Base-by-base conservation (phyloP, 192 early-diverging fungal species). In the Coemansia brasiliensis region DNA sequence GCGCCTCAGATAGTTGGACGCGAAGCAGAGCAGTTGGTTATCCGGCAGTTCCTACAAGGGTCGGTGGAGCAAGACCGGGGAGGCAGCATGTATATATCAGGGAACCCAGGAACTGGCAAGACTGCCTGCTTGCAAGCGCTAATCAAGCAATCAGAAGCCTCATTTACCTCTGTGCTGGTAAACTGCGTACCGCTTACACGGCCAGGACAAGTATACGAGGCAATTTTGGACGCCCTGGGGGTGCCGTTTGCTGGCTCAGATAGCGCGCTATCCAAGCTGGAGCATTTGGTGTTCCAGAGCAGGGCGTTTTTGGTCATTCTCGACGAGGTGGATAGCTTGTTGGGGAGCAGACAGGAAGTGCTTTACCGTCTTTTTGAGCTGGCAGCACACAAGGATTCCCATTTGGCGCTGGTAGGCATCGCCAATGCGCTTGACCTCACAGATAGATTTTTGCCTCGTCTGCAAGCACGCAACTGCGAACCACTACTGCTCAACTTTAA, bases 401-500 rank as follows among this genome's bases (percentile, higher is more conserved):
- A 81, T 0, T 60, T 98, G 37, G 84, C 86, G 1, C 66, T 98
- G 32, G 84, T 98, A 37, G 94, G 94, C 13, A 97, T 98, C 49
- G 92, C 94, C 24, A 98, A 98, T 69, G 91, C 95, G 0, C 71
- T 98, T 11, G 90, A 98, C 69, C 76, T 98, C 60, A 92, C 93
- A 8, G 87, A 92, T 55, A 82, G 92, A 16, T 86, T 94, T 39
- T 69, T 96, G 55, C 94, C 94, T n/a, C 82, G 93, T 38, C 79
- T 97, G 38, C 83, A 86, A 58, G 88, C 88, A 21, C 87, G 88
- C 53, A 86, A 87, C 59, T 91, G 92, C 85, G 81, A 68, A 45
- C 94, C 96, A 1, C 59, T 85, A 55, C 75, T 94, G 46, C 67
- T 96, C 20, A 89, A 92, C 63, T 97, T 96, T 52, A 86, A 87